Conservation (phyloP, 176 grass and related monocot genomes). For the Rhynchospora pubera region DNA sequence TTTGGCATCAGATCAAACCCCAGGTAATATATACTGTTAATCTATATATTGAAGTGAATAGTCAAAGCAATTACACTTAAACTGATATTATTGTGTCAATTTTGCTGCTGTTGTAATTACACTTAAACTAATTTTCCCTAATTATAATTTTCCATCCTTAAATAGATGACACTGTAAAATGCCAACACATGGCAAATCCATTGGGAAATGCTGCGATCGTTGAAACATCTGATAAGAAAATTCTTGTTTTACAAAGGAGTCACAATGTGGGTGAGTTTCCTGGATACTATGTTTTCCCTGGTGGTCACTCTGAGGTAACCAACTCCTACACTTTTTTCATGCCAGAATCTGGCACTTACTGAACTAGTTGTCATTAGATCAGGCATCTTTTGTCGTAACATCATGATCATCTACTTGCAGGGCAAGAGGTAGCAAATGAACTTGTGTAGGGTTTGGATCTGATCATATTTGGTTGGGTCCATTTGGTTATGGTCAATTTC, state of each 20-base stretch:
- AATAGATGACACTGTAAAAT: slow-evolving; percentile 54
- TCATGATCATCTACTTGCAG: neutral
- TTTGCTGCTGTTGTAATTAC: neutral
- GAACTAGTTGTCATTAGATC: neutral
- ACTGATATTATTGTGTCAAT: neutral
- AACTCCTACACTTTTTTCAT: neutral
- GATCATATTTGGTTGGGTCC: neutral
- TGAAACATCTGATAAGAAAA: slow-evolving; percentile 74
- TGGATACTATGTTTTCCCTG: slow-evolving; percentile 84
- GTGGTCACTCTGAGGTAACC: slow-evolving; percentile 89
- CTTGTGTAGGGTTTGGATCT: neutral
- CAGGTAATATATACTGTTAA: neutral
- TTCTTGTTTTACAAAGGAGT: slow-evolving; percentile 86
- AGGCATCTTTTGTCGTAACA: neutral
- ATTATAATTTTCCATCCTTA: slow-evolving; percentile 14
- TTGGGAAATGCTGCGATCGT: slow-evolving; percentile 89
- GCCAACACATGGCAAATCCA: slow-evolving; percentile 72
- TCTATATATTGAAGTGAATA: neutral
- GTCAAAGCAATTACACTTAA: neutral
- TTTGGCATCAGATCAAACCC: too few species aligned
- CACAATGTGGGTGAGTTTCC: slow-evolving; percentile 86
- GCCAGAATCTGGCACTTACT: neutral
- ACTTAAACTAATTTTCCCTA: neutral
- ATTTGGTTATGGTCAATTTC: neutral
- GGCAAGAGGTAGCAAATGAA: neutral